Base-by-base conservation (phyloP, 495 filamentous ascomycete species). In the Penicillium tannophilum region DNA sequence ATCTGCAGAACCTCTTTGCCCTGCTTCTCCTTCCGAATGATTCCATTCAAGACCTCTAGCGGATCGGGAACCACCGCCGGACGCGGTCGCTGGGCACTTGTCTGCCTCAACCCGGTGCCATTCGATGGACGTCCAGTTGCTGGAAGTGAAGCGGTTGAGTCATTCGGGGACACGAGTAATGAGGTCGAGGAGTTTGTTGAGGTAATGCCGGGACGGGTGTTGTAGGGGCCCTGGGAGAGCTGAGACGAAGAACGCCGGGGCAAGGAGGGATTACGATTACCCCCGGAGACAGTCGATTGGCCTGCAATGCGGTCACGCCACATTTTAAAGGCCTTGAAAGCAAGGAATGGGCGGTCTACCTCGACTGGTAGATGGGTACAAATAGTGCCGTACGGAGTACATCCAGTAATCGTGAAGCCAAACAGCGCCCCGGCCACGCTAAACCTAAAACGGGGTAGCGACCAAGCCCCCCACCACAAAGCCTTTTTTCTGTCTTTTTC, bases 231-330 rank as follows among this genome's bases (percentile, higher is more conserved):
- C 2, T 70, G 73, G 16, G 72, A 69, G 19, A 74, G 65, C 52
- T 71, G 70, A 19, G 73, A 74, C 52, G 85, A 82, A 14, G 88
- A 81, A 63, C 88, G 76, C 61, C 83, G 84, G 23, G 88, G 84
- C 36, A 86, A 43, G 89, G 92, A 61, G 89, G 92, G 63, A 84
- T 86, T 78, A 64, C 90, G 84, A 69, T 81, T 86, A 52, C 86
- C 86, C 41, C 82, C 79, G 48, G 85, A 80, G 52, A 85, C 82
- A 59, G 82, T 83, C 50, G 88, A 85, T 71, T 90, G 87, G 66
- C 84, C 87, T 53, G 89, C 87, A 59, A 93, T 86, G 66, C 91
- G 87, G 80, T 96, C 91, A 63, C 93, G 86, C 90, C 90, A 94
- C 92, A 95, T 95, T 24, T 76, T 61, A 47, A 58, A 42, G 42